Conservation (phyloP, 495 filamentous ascomycete genomes). For the Cladorrhinum samala region DNA sequence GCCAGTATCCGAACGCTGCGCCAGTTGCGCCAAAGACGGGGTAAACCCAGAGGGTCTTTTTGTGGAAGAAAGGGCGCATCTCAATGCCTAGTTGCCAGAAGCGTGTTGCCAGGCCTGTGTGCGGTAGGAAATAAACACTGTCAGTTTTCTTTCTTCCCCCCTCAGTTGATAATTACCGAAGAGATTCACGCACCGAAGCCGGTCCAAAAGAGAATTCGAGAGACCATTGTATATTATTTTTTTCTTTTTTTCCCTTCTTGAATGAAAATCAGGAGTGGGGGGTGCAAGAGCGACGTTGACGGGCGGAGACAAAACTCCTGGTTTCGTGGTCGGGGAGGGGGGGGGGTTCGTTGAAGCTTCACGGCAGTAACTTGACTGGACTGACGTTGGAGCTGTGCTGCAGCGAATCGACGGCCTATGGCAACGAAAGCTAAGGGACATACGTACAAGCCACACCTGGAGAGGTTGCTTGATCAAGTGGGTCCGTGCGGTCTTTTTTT, state of each 20-base stretch:
- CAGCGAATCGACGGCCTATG: too few species aligned
- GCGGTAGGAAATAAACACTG: constrained; percentile 2
- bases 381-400: background rate
- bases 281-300: too few species aligned
- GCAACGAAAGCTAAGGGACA: too few species aligned
- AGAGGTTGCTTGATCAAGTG: background rate
- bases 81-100: constrained; percentile 96
- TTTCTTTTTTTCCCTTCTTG: constrained; percentile 10
- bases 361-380: background rate
- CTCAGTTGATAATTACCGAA: too few species aligned
- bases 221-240: constrained; percentile 50
- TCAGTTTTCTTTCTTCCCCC: background rate
- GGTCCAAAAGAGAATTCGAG: constrained; percentile 89
- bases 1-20: constrained; percentile 93
- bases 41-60: constrained; percentile 77
- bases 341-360: background rate
- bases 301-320: background rate
- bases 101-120: constrained; percentile 76
- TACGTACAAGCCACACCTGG: background rate
- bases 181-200: constrained; percentile 95
- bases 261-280: background rate
- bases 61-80: constrained; percentile 88
- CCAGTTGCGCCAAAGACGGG: constrained; percentile 79
- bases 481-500: background rate
- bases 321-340: too few species aligned